These are phyloP conservation scores for Ballota nigra DNA, from an alignment of 257 asterid genomes.

Conservation along the genomic window DNA sequence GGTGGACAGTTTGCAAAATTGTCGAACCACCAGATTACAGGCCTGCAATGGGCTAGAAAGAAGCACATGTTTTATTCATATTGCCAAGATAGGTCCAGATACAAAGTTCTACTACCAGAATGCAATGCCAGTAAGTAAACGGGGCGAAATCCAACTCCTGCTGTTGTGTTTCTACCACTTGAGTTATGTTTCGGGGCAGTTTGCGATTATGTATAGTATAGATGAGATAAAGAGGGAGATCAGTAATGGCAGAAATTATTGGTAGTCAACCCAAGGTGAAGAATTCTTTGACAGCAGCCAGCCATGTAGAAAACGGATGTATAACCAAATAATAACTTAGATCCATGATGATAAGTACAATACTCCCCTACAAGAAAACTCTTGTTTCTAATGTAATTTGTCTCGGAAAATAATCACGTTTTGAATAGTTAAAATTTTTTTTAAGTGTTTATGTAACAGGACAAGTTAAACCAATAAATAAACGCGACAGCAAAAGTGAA, in stretches of 20 bases:
- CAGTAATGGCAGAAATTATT: not conserved
- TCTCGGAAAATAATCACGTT: not conserved
- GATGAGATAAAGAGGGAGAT: not conserved
- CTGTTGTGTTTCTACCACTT: not conserved
- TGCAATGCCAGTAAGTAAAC: slow-evolving; percentile 47
- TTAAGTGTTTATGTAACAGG: too few species aligned
- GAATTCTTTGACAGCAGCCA: not conserved
- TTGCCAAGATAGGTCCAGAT: slow-evolving; percentile 72
- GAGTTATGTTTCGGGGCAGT: not conserved
- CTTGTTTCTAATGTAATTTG: too few species aligned
- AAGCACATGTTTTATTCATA: slow-evolving; percentile 84
- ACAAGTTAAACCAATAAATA: too few species aligned
- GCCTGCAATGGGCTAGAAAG: slow-evolving; percentile 71
- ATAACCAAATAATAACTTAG: slow-evolving; percentile 7
- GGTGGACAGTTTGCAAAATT: slow-evolving; percentile 65
- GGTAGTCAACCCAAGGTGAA: not conserved
- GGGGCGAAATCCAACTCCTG: slow-evolving; percentile 8
- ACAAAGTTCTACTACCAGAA: slow-evolving; percentile 69
- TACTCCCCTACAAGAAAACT: not conserved
- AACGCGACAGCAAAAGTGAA: not conserved
- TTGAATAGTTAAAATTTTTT: not conserved
- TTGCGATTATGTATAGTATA: not conserved
- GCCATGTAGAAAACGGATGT: not conserved
- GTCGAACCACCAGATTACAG: slow-evolving; percentile 50
- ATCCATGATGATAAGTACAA: not conserved